Base-by-base conservation (phyloP, 768 basidiomycete species). In the Pleurotus cornucopiae region DNA sequence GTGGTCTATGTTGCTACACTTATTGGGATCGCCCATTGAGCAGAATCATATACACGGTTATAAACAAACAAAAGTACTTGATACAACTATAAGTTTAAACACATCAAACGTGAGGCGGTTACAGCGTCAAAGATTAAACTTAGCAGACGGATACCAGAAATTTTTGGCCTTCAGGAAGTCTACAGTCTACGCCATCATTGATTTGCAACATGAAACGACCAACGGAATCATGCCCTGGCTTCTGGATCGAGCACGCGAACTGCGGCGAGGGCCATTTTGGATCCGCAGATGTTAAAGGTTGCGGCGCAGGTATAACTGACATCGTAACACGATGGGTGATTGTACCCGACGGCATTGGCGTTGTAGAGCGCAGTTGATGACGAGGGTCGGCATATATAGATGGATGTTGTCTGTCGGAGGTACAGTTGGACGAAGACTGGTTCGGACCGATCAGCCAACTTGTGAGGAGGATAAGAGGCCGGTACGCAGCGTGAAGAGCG, bases 381-480 rank as follows among this genome's bases (percentile, higher is more conserved):
- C 20, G 37, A n/a, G 34, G 51, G 21, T 53, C 20, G 39, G n/a
- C 41, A 38, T 5, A 6, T 57, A 76, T 77, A 1, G 74, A 76
- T 43, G 70, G 68, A 46, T 85, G 76, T 59, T 83, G 85, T 51
- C 67, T 76, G 67, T 78, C 83, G 51, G 71, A 64, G 39, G 44
- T 38, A 9, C 55, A 25, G 51, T 52, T 25, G 57, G 23, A 45
- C 47, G 14, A 52, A 55, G 39, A 48, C 23, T 13, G 48, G 30
- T 23, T 46, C 16, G 59, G 49, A 16, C 58, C 58, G 41, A 86
- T 71, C 34, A 73, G 85, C 86, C 86, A 87, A 63, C 84, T 87
- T 5, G 86, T 83, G 41, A 89, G 59, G 51, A 85, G 61, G 21
- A 74, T 75, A 44, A 86, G 64, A 2, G 85, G 75, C 2, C 72